Evolutionary conservation across 1,284 basidiomycete species (phyloP).

Genomic region (Trichosporon ovoides): DNA sequence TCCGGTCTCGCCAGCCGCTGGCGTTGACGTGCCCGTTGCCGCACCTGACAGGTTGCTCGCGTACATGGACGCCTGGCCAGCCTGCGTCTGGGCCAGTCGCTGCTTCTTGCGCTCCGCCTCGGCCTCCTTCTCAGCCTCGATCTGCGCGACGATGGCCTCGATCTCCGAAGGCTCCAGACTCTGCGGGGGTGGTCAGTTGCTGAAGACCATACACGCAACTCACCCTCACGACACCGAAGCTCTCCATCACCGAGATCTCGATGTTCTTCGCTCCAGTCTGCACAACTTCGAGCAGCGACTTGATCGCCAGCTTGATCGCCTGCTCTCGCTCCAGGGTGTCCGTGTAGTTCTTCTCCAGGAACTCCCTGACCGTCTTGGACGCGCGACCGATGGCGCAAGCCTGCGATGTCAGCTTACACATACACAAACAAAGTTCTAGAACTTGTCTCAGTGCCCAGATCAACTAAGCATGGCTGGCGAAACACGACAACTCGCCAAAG

Average conservation of each 20-base stretch:
- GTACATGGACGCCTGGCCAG: conserved; percentile 44
- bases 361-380: conserved; percentile 97
- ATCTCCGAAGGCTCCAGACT: conserved; percentile 80
- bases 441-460: background rate
- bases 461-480: background rate
- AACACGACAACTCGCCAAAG: background rate
- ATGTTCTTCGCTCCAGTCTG: conserved; percentile 99
- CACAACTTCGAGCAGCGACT: conserved; percentile 94
- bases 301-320: conserved; percentile 90
- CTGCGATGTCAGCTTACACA: conserved; percentile 49
- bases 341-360: conserved; percentile 96
- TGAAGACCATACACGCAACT: conserved; percentile 38
- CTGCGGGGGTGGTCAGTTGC: conserved; percentile 49
- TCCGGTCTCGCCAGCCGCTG: conserved; percentile 18
- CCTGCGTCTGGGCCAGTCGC: conserved; percentile 63
- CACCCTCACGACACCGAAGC: conserved; percentile 83
- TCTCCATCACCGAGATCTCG: conserved; percentile 93
- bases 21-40: conserved; percentile 24
- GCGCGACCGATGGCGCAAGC: conserved; percentile 97
- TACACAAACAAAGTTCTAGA: too few species aligned
- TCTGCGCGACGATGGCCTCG: conserved; percentile 80
- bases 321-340: conserved; percentile 84
- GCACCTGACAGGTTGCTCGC: conserved; percentile 30
- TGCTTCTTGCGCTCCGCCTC: conserved; percentile 82
- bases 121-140: conserved; percentile 94